Base-by-base conservation (phyloP, 2,329 filamentous ascomycete genomes). In the Ceratocystis ficicola region DNA sequence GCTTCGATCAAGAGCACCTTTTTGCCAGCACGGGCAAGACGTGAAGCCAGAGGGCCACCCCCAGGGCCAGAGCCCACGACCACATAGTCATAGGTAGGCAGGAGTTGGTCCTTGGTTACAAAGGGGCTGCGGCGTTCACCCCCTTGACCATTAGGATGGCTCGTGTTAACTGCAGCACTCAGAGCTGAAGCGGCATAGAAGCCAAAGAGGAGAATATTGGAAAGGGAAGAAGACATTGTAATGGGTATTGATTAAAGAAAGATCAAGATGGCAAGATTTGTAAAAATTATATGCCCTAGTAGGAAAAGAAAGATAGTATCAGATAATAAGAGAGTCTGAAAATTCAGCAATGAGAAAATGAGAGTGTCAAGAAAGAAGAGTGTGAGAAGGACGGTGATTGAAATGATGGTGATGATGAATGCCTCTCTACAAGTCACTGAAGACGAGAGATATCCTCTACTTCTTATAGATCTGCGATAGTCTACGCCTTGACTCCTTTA, bases 1-100 rank as follows among this genome's bases (percentile, higher is more conserved):
- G 82, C 82, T 68, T 85, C 83, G 30, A 85, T 77, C 2, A 85
- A 75, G n/a, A 85, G 76, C 4, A 82, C 81, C 68, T 77, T 81
- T 73, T 81, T 77, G 55, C 82, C 82, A 8, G 80, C 80, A 22
- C 79, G 75, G 15, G 83, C 83, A 50, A 85, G 78, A 59, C 81
- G 77, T 57, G 80, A 78, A 5, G 82, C 81, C 3, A 84, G 72
- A 2, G 82, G 81, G 32, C 77, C 81, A 60, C 82, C 82, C 41
- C 82, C 82, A 1, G 81, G 76, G 2, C 82, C 82, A 12, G 80
- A 82, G 4, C 83, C 83, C 44, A 85, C 79, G 17, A 85, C 76
- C n/a, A 85, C 76, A 72, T 84, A 85, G 69, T 84, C 83, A 69
- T 84, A 84, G 41, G 60, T 17, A 4, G 65, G 62, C 17, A 67